These are phyloP conservation scores for Schizophyllum commune DNA, from an alignment of 1,284 basidiomycete genomes.

Conservation along the genomic window DNA sequence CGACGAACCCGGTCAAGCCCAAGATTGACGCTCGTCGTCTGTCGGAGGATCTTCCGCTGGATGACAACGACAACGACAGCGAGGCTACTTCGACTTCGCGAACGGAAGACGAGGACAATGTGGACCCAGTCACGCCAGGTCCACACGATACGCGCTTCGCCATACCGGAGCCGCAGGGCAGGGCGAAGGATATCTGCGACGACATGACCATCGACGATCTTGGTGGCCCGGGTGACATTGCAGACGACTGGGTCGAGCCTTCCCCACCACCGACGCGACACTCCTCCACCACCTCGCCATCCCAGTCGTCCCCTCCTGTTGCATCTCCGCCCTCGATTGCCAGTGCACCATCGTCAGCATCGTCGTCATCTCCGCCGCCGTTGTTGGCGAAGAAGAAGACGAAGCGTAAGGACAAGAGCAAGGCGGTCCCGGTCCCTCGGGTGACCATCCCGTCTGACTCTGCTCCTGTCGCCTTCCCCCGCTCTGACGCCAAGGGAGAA, in stretches of 20 bases:
- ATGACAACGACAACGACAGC: not conserved
- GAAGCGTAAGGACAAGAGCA: slow-evolving; percentile 22
- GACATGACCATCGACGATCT: slow-evolving; percentile 23
- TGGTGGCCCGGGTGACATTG: slow-evolving; percentile 41
- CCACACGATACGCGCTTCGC: slow-evolving; percentile 39
- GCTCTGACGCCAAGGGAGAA: not conserved
- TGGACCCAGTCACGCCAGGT: slow-evolving; percentile 59
- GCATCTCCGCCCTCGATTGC: slow-evolving; percentile 1
- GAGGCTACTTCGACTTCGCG: not conserved
- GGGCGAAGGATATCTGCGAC: slow-evolving; percentile 15
- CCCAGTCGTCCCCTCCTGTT: slow-evolving; percentile 10
- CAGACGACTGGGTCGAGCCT: slow-evolving; percentile 63
- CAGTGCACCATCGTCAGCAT: slow-evolving; percentile 4
- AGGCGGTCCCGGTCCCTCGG: slow-evolving; percentile 34
- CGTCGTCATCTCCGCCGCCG: slow-evolving; percentile 10
- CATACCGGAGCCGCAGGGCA: slow-evolving; percentile 17
- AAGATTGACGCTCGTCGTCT: not conserved
- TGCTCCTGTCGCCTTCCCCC: not conserved
- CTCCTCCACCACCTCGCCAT: not conserved
- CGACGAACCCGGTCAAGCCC: not conserved
- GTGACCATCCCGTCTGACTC: slow-evolving; percentile 18
- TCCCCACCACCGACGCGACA: slow-evolving; percentile 21
- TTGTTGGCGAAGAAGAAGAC: slow-evolving; percentile 20
- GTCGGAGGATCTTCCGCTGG: not conserved
- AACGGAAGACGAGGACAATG: slow-evolving; percentile 48